Evolutionary conservation across 164 flowering plant species (phyloP), one percentile per base, ranked within the genome.

Genomic region (Stephania japonica): DNA sequence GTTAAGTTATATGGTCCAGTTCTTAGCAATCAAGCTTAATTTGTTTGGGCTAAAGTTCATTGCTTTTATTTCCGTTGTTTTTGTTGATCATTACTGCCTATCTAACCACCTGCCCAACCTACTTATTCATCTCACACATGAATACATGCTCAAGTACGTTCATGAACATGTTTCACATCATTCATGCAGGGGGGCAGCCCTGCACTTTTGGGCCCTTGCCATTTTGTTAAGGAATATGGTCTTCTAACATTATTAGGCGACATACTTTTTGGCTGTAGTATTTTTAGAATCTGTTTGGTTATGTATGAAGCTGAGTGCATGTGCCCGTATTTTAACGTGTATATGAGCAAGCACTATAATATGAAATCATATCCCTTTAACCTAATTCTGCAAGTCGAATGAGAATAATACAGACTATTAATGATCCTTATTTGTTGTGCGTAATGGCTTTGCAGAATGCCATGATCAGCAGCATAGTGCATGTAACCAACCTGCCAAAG

Each of bases 401-500:
- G 67, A 5, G 42, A 19, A 41, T 23, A 19, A 41, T 42, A 42
- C 32, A 18, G 18, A 23, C 23, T 26, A 23, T 24, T 69, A 5
- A 26, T 67, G 49, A 42, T 64, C 14, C 65, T 65, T 68, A 42
- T 12, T 59, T 64, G 11, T 50, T 56, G 21, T 44, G 5, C 66
- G 21, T 16, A 19, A 41, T 19, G 27, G 42, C 61, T 21, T 7
- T 70, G 75, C 82, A 82, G 82, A 82, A 80, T 76, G 70, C 84
- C 1, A 82, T 82, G 82, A 69, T 95, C 64, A 87, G 88, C 89
- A 93, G 94, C 87, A 89, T 95, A 41, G 90, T 88, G 72, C 92
- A 89, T 8, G 90, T 93, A 82, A 91, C 98, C 12, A 95, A 88
- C 73, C 81, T 95, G 47, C 98, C 97, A 24, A 85, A 89, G 47